These are phyloP conservation scores for Claviceps spartinae DNA, from an alignment of 2,329 filamentous ascomycete species.

Conservation along the genomic window DNA sequence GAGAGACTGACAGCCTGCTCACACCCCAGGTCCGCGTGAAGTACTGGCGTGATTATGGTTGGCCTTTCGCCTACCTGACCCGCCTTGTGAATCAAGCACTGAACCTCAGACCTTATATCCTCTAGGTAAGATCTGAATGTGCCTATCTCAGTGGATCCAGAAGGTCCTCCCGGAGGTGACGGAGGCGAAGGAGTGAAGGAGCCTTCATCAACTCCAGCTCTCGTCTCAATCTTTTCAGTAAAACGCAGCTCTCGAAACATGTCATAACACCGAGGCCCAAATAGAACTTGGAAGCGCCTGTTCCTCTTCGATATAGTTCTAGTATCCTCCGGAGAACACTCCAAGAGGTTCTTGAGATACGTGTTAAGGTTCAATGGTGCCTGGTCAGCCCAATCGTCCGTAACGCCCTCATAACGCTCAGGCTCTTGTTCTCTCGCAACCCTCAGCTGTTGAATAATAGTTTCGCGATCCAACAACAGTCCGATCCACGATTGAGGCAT, in stretches of 20 bases:
- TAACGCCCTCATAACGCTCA: constrained; percentile 30
- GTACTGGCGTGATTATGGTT: constrained; percentile 16
- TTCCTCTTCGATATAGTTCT: constrained; percentile 42
- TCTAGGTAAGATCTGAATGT: constrained; percentile 35
- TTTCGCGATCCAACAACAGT: constrained; percentile 30
- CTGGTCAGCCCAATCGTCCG: constrained; percentile 26
- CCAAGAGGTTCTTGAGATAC: constrained; percentile 37
- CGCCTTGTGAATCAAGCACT: constrained; percentile 26
- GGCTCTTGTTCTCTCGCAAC: constrained; percentile 31
- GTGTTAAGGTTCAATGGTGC: constrained; percentile 33
- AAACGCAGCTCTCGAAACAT: constrained; percentile 39
- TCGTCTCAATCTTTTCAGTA: constrained; percentile 23
- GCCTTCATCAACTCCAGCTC: constrained; percentile 26
- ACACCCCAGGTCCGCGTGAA: constrained; percentile 20
- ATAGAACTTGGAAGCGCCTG: constrained; percentile 41
- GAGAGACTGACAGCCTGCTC: constrained; percentile 16
- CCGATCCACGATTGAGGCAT: constrained; percentile 29
- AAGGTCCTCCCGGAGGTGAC: constrained; percentile 19
- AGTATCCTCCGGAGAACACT: constrained; percentile 20
- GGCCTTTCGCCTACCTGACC: constrained; percentile 18
- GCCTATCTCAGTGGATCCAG: constrained; percentile 22
- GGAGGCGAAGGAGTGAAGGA: constrained; percentile 22
- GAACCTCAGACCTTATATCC: constrained; percentile 34
- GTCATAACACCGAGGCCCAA: constrained; percentile 34
- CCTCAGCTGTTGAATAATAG: constrained; percentile 27